Evolutionary conservation across 192 early-diverging fungal species (phyloP), one percentile per base, ranked within the genome.

Genomic region (Obelidium mucronatum): DNA sequence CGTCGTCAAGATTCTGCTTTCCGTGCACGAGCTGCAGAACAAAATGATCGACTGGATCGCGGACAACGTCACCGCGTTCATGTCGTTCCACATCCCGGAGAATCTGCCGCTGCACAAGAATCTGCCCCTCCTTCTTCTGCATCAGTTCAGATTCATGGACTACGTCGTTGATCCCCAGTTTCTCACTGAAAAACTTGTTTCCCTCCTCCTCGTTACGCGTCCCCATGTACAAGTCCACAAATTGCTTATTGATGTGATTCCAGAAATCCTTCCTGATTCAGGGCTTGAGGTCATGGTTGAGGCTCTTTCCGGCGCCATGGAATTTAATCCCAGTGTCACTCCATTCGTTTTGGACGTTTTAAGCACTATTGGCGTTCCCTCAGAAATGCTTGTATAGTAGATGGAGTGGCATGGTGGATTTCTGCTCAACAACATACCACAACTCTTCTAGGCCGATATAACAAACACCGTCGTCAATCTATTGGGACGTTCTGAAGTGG

Each of bases 231-330:
- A 31, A 37, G 60, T 74, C 35, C 72, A 74, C 39, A 35, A 44
- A 42, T 22, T 44, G 8, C 34, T 74, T 1, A 63, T 74, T 62
- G 72, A 63, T 62, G 60, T 34, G 28, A 62, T 74, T 48, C 72
- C 72, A 11, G 72, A 74, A 63, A 63, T 74, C 0, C 60, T 74
- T 24, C 72, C 72, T 22, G 72, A 74, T 74, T 74, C 59, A 4
- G 72, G 72, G 13, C 19, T 74, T 8, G 24, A 33, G 17, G 39
- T 51, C 17, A 63, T 74, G 22, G 59, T 74, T 1, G 52, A 40
- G n/a, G 72, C 72, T 0, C 34, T 74, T 19, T 3, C 40, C 11
- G 35, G 44, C 1, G 39, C 58, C 40, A 74, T 74, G 72, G 28
- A 42, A 40, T n/a, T 11, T 11, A 74, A 74, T 40, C n/a, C 39